phyloP scores from a whole-genome alignment of 2,329 filamentous ascomycete genomes.

The Beauveria caledonica region DNA sequence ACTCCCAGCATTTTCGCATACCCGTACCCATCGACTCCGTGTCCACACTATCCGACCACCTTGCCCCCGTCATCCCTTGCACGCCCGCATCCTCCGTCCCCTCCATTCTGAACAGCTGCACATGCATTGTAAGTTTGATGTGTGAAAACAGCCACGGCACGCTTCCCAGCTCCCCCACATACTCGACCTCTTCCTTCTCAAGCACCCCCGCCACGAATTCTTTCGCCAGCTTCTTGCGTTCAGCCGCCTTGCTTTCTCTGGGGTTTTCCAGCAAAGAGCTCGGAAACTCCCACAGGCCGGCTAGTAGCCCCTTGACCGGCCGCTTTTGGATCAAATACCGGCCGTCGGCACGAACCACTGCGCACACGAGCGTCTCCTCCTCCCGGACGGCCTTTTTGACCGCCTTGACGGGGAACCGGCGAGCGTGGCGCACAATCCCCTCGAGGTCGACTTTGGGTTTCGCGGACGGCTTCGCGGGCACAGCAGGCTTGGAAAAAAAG shows the following conservation, averaged over 20 bases:
- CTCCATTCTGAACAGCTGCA: constrained; percentile 39
- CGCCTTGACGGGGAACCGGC: constrained; percentile 42
- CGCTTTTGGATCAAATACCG: constrained; percentile 41
- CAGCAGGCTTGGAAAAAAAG: constrained; percentile 23
- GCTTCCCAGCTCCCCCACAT: constrained; percentile 37
- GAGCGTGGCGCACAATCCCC: constrained; percentile 35
- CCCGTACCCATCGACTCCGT: constrained; percentile 49
- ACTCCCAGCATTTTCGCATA: constrained; percentile 49
- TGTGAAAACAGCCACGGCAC: constrained; percentile 53
- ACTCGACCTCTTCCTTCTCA: constrained; percentile 17
- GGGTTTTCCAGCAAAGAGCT: constrained; percentile 29
- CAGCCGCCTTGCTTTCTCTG: constrained; percentile 14
- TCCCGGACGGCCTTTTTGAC: constrained; percentile 44
- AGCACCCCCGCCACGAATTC: constrained; percentile 25
- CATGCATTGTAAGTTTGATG: constrained; percentile 48
- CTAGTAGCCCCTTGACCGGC: constrained; percentile 45
- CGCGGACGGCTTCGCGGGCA: neutral
- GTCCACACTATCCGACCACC: constrained; percentile 32
- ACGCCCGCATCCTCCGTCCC: constrained; percentile 5
- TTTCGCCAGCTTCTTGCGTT: constrained; percentile 29
- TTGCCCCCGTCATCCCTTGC: constrained; percentile 22
- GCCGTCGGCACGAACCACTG: constrained; percentile 36
- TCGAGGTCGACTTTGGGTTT: constrained; percentile 23
- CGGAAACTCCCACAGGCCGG: constrained; percentile 49
- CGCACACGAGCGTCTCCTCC: constrained; percentile 47